These are phyloP conservation scores for Yarrowia yakushimensis DNA, from an alignment of 805 yeast genomes.

Conservation along the genomic window DNA sequence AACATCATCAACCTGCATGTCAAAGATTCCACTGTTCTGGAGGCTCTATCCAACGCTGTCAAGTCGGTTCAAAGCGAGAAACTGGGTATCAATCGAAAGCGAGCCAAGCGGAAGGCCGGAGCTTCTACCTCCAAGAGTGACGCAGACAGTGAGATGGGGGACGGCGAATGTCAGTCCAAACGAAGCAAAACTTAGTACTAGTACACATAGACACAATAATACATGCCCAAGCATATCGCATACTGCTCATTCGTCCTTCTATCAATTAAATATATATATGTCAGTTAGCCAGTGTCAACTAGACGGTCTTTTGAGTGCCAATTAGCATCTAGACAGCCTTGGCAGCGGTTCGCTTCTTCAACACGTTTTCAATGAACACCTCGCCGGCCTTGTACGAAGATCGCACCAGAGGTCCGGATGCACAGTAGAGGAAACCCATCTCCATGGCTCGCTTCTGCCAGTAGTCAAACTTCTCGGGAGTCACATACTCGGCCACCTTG, in stretches of 20 bases:
- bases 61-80: constrained; percentile 1
- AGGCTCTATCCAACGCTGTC: constrained; percentile 4
- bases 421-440: constrained; percentile 92
- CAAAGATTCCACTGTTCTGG: background rate
- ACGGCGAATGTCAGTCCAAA: background rate
- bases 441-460: constrained; percentile 85
- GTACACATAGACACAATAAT: background rate
- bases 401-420: constrained; percentile 95
- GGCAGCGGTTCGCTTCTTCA: constrained; percentile 58
- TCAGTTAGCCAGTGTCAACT: background rate
- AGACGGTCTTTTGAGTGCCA: no score
- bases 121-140: background rate
- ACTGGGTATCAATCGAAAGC: background rate
- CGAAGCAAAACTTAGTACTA: background rate
- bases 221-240: no score
- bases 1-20: constrained; percentile 16
- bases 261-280: constrained; percentile 11
- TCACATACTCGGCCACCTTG: constrained; percentile 94
- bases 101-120: background rate
- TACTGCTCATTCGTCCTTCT: background rate
- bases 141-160: background rate
- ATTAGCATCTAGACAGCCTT: background rate
- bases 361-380: constrained; percentile 89
- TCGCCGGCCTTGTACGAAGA: constrained; percentile 98
- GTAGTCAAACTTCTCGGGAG: constrained; percentile 88